phyloP scores from a whole-genome alignment of 345 rosid species.

The Syzygium grande region DNA sequence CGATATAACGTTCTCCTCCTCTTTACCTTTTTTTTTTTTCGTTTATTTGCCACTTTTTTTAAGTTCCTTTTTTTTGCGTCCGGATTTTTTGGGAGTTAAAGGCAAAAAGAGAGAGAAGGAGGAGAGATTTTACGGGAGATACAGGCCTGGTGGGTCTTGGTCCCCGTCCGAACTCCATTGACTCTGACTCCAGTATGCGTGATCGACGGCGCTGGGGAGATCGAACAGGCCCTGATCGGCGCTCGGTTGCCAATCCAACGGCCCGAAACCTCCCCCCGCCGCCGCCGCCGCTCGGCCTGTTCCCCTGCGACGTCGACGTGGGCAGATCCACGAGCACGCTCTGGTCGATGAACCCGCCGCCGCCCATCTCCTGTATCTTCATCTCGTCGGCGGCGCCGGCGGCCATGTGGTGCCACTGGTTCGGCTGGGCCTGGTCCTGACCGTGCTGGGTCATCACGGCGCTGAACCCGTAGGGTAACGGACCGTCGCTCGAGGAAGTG shows the following conservation, averaged over 20 bases:
- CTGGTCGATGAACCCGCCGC: slow-evolving; percentile 39
- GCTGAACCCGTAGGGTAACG: slow-evolving; percentile 38
- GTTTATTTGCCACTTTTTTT: neutral
- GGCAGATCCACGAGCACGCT: slow-evolving; percentile 32
- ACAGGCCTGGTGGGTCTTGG: slow-evolving; percentile 17
- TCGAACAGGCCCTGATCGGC: slow-evolving; percentile 57
- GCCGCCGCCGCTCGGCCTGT: slow-evolving; percentile 8
- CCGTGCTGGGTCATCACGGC: slow-evolving; percentile 16
- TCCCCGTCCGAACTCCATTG: slow-evolving; percentile 39
- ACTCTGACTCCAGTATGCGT: slow-evolving; percentile 74
- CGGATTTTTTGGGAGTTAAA: neutral
- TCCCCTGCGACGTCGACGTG: slow-evolving; percentile 2
- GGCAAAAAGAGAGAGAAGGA: slow-evolving; percentile 3
- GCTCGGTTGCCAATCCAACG: slow-evolving; percentile 76
- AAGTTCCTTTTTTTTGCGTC: neutral
- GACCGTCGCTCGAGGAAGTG: slow-evolving; percentile 27
- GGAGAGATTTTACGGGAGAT: slow-evolving; percentile 50
- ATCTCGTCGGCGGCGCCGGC: slow-evolving; percentile 6
- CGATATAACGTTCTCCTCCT: neutral
- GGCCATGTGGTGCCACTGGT: neutral
- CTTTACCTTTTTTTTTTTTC: slow-evolving; percentile 11
- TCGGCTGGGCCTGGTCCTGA: slow-evolving; percentile 19
- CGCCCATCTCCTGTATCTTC: slow-evolving; percentile 24
- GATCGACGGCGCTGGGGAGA: slow-evolving; percentile 64
- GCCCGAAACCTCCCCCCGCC: slow-evolving; percentile 40